phyloP scores from a whole-genome alignment of 2,329 filamentous ascomycete genomes.

The Chlorencoelia australis region DNA sequence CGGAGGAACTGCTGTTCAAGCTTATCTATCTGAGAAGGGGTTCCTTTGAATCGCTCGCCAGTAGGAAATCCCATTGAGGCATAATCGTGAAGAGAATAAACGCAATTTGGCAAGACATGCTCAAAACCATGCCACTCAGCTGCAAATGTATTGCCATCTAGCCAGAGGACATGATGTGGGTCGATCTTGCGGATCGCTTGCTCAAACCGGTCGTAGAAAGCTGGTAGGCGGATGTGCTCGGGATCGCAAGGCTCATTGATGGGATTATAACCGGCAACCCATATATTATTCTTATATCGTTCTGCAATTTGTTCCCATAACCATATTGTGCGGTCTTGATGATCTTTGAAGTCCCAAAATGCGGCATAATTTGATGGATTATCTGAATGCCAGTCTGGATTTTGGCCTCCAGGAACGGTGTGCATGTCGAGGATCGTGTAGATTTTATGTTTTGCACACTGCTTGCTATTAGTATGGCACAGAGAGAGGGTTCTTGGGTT shows the following conservation, averaged over 20 bases:
- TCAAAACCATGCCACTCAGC: constrained; percentile 39
- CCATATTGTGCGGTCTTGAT: constrained; percentile 35
- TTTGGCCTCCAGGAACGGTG: constrained; percentile 36
- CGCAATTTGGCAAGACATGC: constrained; percentile 35
- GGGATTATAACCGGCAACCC: constrained; percentile 24
- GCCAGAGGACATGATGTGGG: constrained; percentile 39
- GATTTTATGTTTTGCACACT: constrained; percentile 32
- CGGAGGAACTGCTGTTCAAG: constrained; percentile 32
- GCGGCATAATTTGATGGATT: constrained; percentile 30
- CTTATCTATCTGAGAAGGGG: constrained; percentile 32
- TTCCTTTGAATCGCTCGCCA: constrained; percentile 34
- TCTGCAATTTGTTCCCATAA: constrained; percentile 34
- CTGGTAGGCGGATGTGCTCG: constrained; percentile 28
- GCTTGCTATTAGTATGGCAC: background rate
- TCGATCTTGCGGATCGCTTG: constrained; percentile 32
- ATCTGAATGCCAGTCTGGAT: constrained; percentile 39
- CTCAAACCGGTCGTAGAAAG: constrained; percentile 34
- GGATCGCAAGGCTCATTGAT: constrained; percentile 29
- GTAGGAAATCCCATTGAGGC: constrained; percentile 38
- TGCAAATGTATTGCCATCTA: constrained; percentile 44
- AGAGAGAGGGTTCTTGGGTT: background rate
- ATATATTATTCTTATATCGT: constrained; percentile 34
- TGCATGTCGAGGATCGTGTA: constrained; percentile 38
- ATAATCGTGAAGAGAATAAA: constrained; percentile 46
- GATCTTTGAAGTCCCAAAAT: constrained; percentile 39